Base-by-base conservation (phyloP, 2,329 filamentous ascomycete genomes). In the Lachnellula subtilissima region DNA sequence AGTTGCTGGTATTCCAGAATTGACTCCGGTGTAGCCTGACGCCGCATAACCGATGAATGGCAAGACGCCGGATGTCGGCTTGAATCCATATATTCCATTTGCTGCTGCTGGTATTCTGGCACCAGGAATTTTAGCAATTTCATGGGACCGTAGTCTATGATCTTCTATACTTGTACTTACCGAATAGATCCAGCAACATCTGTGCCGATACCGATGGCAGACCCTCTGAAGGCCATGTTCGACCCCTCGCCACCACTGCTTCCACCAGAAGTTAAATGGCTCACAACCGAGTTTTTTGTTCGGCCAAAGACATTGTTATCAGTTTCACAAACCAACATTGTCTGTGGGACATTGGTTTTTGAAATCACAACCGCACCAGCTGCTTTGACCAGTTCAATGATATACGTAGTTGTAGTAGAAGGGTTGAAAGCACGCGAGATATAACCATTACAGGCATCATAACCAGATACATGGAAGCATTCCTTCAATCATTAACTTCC, bases 101-200 rank as follows among this genome's bases (percentile, higher is more conserved):
- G 64, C 65, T 2, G 69, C 69, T 3, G 68, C 64, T 0, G 69
- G 69, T 28, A 69, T 49, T 36, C 62, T 64, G n/a, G 9, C 9
- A 32, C 11, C 90, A 91, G 83, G 95, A 74, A 7, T 86, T 86
- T 72, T 93, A 96, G 69, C 91, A 88, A 14, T 90, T 90, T 3
- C 87, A 86, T 75, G 89, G 95, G 14, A 14, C n/a, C 12, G 5
- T n/a, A 5, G 15, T 6, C 25, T 7, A 7, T 6, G 25, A 2
- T 25, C 5, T 45, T 45, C 17, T 7, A 8, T 7, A 39, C 90
- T 90, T 0, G 90, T 36, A 35, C 91, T 1, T 82, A 85, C 48
- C 91, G 82, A 8, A 96, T 91, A 6, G 88, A 93, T 39, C 91
- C 91, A 15, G 91, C 92, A 12, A 96, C 91, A 70, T 96, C 92